These are phyloP conservation scores for Phytomonas serpens DNA, from an alignment of 208 protist species.

Conservation along the genomic window DNA sequence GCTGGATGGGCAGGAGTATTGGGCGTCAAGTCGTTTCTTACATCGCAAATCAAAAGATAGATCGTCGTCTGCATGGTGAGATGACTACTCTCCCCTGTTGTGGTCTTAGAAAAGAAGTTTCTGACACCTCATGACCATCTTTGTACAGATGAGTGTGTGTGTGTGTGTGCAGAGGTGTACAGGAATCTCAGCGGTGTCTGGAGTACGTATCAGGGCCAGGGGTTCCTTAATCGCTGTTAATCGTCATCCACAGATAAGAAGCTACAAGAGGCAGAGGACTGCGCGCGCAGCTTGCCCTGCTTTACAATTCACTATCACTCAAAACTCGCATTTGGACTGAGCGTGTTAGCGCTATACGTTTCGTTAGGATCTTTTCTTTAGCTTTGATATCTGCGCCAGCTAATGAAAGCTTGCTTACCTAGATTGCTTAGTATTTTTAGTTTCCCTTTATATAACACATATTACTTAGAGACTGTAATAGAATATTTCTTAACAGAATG, in stretches of 20 bases:
- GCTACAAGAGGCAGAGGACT: neutral
- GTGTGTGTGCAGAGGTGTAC: neutral
- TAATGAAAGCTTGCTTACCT: neutral
- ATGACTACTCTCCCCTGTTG: neutral
- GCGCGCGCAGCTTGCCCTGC: neutral
- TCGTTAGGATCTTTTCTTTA: neutral
- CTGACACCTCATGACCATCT: neutral
- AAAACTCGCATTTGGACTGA: neutral
- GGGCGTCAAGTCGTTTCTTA: neutral
- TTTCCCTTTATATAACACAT: neutral
- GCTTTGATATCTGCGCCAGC: neutral
- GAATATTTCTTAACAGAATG: neutral
- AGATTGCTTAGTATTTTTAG: neutral
- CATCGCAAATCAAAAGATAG: neutral
- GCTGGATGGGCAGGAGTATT: neutral
- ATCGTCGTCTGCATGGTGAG: neutral
- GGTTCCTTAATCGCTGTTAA: neutral
- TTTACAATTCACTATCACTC: neutral
- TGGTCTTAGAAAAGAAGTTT: too few species aligned
- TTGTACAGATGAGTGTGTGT: neutral
- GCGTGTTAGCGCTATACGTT: neutral
- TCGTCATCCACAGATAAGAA: neutral
- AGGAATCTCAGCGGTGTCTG: neutral
- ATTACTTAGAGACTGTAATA: neutral
- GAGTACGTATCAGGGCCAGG: neutral